These are phyloP conservation scores for Phyllachora maydis DNA, from an alignment of 2,329 filamentous ascomycete genomes.

Conservation along the genomic window DNA sequence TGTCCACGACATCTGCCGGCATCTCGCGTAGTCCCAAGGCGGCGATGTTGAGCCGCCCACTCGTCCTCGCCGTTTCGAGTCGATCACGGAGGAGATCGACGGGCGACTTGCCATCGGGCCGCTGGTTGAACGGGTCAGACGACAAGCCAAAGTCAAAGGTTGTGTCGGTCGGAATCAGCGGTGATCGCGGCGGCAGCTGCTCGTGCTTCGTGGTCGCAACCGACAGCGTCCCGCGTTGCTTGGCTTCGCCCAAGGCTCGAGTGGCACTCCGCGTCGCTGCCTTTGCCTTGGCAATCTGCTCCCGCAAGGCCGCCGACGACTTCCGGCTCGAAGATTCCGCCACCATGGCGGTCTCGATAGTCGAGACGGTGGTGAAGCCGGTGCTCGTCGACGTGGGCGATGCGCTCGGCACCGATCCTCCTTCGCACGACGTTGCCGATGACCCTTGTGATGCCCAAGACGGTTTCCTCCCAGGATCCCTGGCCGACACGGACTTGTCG, in stretches of 20 bases:
- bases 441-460: slow-evolving; percentile 18
- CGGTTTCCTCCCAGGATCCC: slow-evolving; percentile 15
- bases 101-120: slow-evolving; percentile 31
- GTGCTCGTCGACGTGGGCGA: slow-evolving; percentile 16
- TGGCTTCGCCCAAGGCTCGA: too few species aligned
- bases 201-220: too few species aligned
- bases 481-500: slow-evolving; percentile 8
- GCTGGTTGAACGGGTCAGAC: slow-evolving; percentile 53
- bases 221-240: slow-evolving; percentile 9
- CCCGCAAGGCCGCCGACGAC: slow-evolving; percentile 62
- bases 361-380: too few species aligned
- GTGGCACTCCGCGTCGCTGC: too few species aligned
- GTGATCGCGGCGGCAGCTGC: too few species aligned
- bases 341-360: slow-evolving; percentile 10
- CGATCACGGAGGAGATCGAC: slow-evolving; percentile 54
- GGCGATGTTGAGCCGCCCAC: slow-evolving; percentile 74
- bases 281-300: slow-evolving; percentile 85
- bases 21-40: slow-evolving; percentile 64
- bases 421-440: slow-evolving; percentile 15
- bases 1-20: slow-evolving; percentile 63
- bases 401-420: slow-evolving; percentile 12
- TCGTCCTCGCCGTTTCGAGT: slow-evolving; percentile 50
- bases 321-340: slow-evolving; percentile 27
- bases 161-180: slow-evolving; percentile 23
- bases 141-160: slow-evolving; percentile 36